Evolutionary conservation across 495 filamentous ascomycete species (phyloP).

Genomic region (Rusavskia elegans): DNA sequence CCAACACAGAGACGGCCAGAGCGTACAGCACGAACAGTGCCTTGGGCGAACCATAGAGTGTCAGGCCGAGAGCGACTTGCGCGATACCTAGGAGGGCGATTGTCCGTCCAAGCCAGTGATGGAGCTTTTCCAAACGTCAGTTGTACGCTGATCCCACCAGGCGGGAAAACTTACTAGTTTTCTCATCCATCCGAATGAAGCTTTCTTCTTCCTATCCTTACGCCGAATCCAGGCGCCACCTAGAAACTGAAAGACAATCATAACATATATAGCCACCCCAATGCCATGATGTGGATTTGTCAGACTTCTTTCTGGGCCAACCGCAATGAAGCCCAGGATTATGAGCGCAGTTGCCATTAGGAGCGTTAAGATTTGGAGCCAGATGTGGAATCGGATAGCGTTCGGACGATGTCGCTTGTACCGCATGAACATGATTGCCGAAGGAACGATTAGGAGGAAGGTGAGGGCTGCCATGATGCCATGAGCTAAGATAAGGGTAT

Average conservation of each 20-base stretch:
- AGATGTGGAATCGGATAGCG: constrained; percentile 68
- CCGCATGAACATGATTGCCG: constrained; percentile 59
- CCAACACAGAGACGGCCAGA: constrained; percentile 48
- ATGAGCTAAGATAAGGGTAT: constrained; percentile 64
- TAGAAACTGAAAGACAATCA: constrained; percentile 65
- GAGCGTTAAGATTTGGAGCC: constrained; percentile 70
- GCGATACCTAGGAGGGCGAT: constrained; percentile 66
- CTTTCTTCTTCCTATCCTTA: constrained; percentile 42
- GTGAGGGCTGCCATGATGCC: constrained; percentile 74
- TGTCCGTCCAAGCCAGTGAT: constrained; percentile 72
- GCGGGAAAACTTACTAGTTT: constrained; percentile 41
- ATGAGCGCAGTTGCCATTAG: constrained; percentile 57
- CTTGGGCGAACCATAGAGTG: constrained; percentile 82
- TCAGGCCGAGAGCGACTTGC: constrained; percentile 80
- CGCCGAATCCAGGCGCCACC: constrained; percentile 58
- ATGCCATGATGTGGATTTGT: constrained; percentile 95
- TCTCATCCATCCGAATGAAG: constrained; percentile 44
- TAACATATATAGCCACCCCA: constrained; percentile 73
- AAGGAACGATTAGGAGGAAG: constrained; percentile 71
- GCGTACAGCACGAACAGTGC: constrained; percentile 72
- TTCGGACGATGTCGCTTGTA: constrained; percentile 51
- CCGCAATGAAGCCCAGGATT: constrained; percentile 61
- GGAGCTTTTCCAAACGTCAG: constrained; percentile 32
- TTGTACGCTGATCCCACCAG: neutral
- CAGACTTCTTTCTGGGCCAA: constrained; percentile 58